phyloP scores from a whole-genome alignment of 2,329 filamentous ascomycete species.

The Penicillium sp. region DNA sequence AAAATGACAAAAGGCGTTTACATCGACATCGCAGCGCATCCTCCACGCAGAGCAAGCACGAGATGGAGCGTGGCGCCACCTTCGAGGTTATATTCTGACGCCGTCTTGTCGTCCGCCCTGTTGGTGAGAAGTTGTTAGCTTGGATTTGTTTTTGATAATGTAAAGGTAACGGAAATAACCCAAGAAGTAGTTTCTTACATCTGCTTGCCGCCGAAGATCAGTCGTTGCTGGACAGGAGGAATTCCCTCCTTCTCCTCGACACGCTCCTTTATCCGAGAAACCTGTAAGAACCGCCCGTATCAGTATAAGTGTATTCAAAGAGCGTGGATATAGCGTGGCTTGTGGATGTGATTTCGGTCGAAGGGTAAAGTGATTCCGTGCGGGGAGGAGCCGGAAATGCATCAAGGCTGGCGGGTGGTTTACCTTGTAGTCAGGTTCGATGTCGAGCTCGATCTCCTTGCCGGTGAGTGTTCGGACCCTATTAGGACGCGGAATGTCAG shows the following conservation, averaged over 20 bases:
- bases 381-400: background rate
- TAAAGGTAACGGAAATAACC: background rate
- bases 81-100: conserved; percentile 83
- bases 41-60: conserved; percentile 89
- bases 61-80: conserved; percentile 92
- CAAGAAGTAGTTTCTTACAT: conserved; percentile 62
- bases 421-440: conserved; percentile 91
- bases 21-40: conserved; percentile 37
- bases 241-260: conserved; percentile 99
- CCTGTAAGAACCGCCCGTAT: conserved; percentile 51
- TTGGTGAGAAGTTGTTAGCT: conserved; percentile 7
- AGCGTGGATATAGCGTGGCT: background rate
- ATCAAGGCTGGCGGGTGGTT: background rate
- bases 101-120: conserved; percentile 94
- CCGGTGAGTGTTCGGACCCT: conserved; percentile 97
- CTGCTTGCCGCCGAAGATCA: conserved; percentile 97
- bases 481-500: conserved; percentile 13
- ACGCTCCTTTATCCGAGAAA: conserved; percentile 95
- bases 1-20: conserved; percentile 15
- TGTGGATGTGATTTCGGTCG: background rate
- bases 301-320: background rate
- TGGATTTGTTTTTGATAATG: background rate
- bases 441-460: conserved; percentile 98
- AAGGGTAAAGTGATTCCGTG: background rate
- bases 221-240: conserved; percentile 89